Evolutionary conservation across 805 yeast species (phyloP), one percentile per base, ranked within the genome.

Genomic region (Wilhelminamyces savonicus): DNA sequence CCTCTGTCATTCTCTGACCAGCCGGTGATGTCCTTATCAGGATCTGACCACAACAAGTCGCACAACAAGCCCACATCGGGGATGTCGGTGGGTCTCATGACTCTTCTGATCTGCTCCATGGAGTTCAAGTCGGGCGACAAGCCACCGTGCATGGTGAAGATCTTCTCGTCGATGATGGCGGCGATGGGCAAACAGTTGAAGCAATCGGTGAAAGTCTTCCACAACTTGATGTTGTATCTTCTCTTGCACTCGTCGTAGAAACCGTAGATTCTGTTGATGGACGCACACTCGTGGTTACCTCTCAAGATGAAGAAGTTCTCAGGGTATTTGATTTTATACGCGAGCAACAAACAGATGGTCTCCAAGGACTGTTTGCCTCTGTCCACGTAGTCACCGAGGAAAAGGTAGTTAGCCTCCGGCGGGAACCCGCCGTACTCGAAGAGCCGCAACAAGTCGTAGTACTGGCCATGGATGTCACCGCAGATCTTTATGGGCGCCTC

Each of bases 1-100:
- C 97, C 97, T 65, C 98, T 83, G 66, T 92, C 98, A 59, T 92
- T 90, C 66, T 92, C 98, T 48, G 94, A 82, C 98, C 98, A 90
- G 13, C 97, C 98, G 20, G 92, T 86, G 46, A 90, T 88, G 62
- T 88, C 97, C 63, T 92, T 90, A 62, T 90, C 97, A 16, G 98
- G 98, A 59, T 90, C 98, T 3, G 96, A 84, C 98, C 98, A 90
- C 50, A 90, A 74, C 59, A 90, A 72, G 62, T 90, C 98, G 69
- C 97, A 90, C 50, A 90, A 73, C 50, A 90, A 74, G 16, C 98
- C 98, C 37, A 87, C 95, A 61, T 90, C 98, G 32, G 98, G 98
- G 47, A 90, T 87, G 70, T 90, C 98, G 23, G 98, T 90, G 44
- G 98, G 98, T 67, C 98, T 82, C 97, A 88, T 90, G 40, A 90